Percentiles rank a stretch among this genome's conserved stretches.
Conservation (phyloP, 441 rosid species). For the Raphanus hybrid region DNA sequence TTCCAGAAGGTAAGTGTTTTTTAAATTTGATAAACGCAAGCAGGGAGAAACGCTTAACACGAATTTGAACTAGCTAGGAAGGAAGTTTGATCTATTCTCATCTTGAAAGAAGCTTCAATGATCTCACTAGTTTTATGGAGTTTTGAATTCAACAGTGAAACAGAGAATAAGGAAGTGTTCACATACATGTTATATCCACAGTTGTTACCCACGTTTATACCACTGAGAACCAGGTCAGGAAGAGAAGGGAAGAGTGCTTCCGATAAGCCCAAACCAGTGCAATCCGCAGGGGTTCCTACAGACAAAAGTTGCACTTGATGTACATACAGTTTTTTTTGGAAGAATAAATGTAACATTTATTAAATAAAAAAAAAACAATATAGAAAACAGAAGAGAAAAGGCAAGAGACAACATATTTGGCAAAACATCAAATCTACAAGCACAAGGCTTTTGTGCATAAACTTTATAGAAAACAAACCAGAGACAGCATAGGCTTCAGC, state of each 20-base stretch:
- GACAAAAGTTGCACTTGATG: too few species aligned
- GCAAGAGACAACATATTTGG: too few species aligned
- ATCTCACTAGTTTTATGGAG: neutral
- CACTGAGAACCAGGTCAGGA: constrained; percentile 91
- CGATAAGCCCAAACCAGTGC: constrained; percentile 79
- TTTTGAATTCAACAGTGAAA: neutral
- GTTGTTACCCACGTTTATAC: constrained; percentile 93
- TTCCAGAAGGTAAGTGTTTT: neutral
- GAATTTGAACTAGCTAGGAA: too few species aligned
- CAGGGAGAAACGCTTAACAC: neutral
- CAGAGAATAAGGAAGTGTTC: constrained; percentile 5
- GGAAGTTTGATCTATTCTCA: neutral
- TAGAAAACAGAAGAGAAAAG: too few species aligned
- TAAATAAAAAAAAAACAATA: too few species aligned
- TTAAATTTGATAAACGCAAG: constrained; percentile 1
- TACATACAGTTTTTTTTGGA: too few species aligned
- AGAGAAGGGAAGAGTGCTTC: constrained; percentile 65
- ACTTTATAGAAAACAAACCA: constrained; percentile 51
- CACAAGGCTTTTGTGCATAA: too few species aligned
- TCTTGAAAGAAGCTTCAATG: neutral
- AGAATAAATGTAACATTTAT: too few species aligned
- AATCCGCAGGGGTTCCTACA: constrained; percentile 91
- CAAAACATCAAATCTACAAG: too few species aligned
- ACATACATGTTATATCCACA: constrained; percentile 92
- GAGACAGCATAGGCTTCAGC: constrained; percentile 75